Evolutionary conservation across 1,139 yeast species (phyloP), one percentile per base, ranked within the genome.

Genomic region (Nakaseomyces kungkrabaensis): DNA sequence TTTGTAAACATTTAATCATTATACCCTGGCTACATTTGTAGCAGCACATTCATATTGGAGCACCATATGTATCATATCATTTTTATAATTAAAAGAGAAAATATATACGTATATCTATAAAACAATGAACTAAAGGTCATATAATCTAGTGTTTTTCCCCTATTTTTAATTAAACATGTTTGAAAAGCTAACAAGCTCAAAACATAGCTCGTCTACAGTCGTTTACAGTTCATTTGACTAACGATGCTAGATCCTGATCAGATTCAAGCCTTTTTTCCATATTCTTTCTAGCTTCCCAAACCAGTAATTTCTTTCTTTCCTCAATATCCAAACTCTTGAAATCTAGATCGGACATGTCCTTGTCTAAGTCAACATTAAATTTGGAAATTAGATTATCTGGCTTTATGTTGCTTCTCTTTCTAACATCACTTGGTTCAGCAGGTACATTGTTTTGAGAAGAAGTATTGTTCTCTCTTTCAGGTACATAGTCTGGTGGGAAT

Each of bases 401-500:
- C 38, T 51, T 56, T 31, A 66, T 64, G 41, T 61, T 62, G 46
- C 59, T 57, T 36, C 48, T 56, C 48, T 61, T 65, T 51, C 66
- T 57, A 43, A 63, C 65, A 48, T 61, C 66, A 25, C 52, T 50
- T 25, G 49, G 47, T 7, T 27, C 42, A n/a, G 37, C 43, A 13
- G 48, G 41, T 11, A 33, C 24, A 27, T 17, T 8, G 11, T 10
- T 26, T 6, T 40, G 34, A 5, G 26, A 22, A 4, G 26, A n/a
- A 26, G 11, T 24, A 10, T 32, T 32, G 37, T 25, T 40, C 24
- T 31, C 47, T 7, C 43, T 31, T 17, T 45, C 51, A 13, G 53
- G 49, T 5, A 38, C 43, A 46, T 51, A 54, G 2, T 72, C 75
- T 10, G 86, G 83, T 4, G 88, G 84, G 51, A 68, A 70, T n/a